phyloP scores from a whole-genome alignment of 1,284 basidiomycete genomes.

The Sanghuangporus baumii region DNA sequence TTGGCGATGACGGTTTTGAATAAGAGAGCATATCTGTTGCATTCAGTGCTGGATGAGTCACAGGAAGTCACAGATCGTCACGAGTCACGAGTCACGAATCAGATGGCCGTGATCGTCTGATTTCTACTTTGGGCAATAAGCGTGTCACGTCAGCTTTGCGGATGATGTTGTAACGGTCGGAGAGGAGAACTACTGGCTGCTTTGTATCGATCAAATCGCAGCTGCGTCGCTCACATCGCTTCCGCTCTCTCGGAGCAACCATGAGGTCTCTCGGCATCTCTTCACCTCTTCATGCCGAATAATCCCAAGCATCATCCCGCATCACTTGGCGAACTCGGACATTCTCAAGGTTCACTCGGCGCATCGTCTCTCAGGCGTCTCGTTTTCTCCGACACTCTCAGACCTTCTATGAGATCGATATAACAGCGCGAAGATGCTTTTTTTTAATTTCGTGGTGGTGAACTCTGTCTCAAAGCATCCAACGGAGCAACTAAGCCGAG shows the following conservation, averaged over 20 bases:
- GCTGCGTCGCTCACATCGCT: background rate
- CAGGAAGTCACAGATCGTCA: background rate
- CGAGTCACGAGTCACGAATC: background rate
- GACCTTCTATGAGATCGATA: slow-evolving; percentile 1
- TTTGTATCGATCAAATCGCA: background rate
- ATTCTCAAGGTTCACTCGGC: background rate
- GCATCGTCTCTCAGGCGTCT: background rate
- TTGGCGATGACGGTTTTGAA: too few species aligned
- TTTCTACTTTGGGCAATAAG: background rate
- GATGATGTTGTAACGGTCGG: background rate
- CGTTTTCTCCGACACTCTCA: background rate
- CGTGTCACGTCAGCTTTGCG: background rate
- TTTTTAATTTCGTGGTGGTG: background rate
- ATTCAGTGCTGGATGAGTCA: background rate
- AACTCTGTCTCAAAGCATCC: background rate
- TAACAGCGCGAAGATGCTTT: background rate
- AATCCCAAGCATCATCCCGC: background rate
- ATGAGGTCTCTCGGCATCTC: background rate
- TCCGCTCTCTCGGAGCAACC: background rate
- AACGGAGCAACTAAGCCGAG: background rate
- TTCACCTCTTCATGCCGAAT: background rate
- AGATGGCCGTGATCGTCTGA: background rate
- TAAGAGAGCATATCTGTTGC: too few species aligned
- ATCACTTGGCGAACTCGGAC: background rate
- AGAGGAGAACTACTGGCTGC: background rate